Evolutionary conservation across 2,329 filamentous ascomycete species (phyloP).

Genomic region (Cladobotryum protrusum): DNA sequence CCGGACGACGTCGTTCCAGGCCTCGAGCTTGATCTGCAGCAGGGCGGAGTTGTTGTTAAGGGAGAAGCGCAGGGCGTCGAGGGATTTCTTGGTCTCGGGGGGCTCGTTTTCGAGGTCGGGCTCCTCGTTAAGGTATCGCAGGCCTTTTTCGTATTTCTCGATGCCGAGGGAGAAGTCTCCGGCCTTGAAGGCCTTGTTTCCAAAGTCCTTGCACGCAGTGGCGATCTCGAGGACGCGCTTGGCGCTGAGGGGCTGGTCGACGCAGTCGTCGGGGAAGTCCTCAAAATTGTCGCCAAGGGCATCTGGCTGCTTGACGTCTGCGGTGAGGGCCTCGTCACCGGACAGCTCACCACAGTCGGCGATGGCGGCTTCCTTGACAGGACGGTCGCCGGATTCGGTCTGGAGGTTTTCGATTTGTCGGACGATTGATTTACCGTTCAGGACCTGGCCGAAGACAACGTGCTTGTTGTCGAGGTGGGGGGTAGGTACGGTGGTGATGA

Average conservation of each 20-base stretch:
- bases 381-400: constrained; percentile 73
- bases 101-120: constrained; percentile 68
- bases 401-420: constrained; percentile 82
- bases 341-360: constrained; percentile 79
- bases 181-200: constrained; percentile 86
- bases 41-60: constrained; percentile 87
- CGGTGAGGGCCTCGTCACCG: constrained; percentile 60
- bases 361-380: constrained; percentile 65
- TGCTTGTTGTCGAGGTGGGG: constrained; percentile 95
- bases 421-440: constrained; percentile 85
- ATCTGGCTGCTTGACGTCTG: constrained; percentile 66
- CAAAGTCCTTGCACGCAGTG: constrained; percentile 79
- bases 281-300: constrained; percentile 85
- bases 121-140: constrained; percentile 84
- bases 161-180: constrained; percentile 65
- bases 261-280: constrained; percentile 87
- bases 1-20: constrained; percentile 63
- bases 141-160: constrained; percentile 89
- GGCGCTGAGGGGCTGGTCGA: constrained; percentile 55
- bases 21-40: constrained; percentile 72
- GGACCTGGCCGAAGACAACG: constrained; percentile 92
- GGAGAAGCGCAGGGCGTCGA: constrained; percentile 72
- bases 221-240: constrained; percentile 71
- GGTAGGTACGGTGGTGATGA: constrained; percentile 91
- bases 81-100: constrained; percentile 56